A percentile compares a stretch with the other conserved stretches of the same genome.
Conservation (phyloP, 805 yeast genomes). For the Candida germanica region DNA sequence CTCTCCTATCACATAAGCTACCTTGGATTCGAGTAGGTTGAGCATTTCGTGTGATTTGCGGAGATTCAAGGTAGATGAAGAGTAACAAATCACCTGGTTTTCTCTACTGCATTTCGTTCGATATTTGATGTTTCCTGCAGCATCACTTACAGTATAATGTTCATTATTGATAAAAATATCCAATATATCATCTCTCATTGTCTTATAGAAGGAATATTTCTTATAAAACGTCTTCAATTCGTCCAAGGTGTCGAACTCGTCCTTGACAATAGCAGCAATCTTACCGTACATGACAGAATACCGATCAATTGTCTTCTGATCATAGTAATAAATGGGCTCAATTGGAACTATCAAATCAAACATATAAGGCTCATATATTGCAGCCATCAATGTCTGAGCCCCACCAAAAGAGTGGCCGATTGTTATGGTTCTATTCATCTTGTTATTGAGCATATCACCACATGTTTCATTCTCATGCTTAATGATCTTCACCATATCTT, state of each 20-base stretch:
- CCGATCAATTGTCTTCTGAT: constrained; percentile 10
- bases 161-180: constrained; percentile 39
- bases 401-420: constrained; percentile 84
- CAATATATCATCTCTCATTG: constrained; percentile 44
- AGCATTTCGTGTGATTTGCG: constrained; percentile 31
- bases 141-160: constrained; percentile 26
- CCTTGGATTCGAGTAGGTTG: constrained; percentile 41
- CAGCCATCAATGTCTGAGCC: constrained; percentile 46
- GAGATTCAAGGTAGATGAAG: constrained; percentile 36
- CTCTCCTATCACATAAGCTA: constrained; percentile 50
- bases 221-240: constrained; percentile 44
- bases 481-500: constrained; percentile 50
- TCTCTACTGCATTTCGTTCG: constrained; percentile 27
- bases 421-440: constrained; percentile 39
- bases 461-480: constrained; percentile 34
- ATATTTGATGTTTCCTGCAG: constrained; percentile 7
- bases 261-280: constrained; percentile 22
- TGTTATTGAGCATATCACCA: constrained; percentile 30
- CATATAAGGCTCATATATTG: constrained; percentile 48
- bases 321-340: constrained; percentile 55
- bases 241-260: constrained; percentile 42
- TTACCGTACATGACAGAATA: constrained; percentile 23
- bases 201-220: constrained; percentile 43
- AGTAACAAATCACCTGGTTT: constrained; percentile 52
- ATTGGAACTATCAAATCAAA: constrained; percentile 53